Base-by-base conservation (phyloP, 805 yeast genomes). In the Candida namnaoensis region DNA sequence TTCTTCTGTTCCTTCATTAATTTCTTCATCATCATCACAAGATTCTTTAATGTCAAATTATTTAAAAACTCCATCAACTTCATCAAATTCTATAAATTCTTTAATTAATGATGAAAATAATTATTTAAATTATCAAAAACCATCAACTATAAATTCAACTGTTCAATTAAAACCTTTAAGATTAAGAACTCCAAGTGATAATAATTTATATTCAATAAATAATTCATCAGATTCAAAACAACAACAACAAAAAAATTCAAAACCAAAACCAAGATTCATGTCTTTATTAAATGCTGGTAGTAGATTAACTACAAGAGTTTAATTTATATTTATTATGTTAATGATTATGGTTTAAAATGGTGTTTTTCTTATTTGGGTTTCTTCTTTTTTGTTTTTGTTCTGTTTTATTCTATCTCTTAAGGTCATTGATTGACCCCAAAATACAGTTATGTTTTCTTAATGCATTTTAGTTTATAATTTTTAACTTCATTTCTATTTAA, bases 11-110 rank as follows among this genome's bases (percentile, higher is more conserved):
- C 74, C 74, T 13, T 66, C 67, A 5, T 51, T 64, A 37, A 52
- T 68, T 36, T 68, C 75, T 11, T 61, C 68, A 2, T 54, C 66
- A 34, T 53, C 69, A 7, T 68, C 75, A 9, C 30, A 27, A 27
- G 30, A 11, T 9, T 27, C 30, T 9, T 27, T 27, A 19, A 57
- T 65, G 39, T 60, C 69, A 11, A 65, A 69, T 4, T 43, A 56
- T 7, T 50, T 64, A 12, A 54, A 54, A 24, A 45, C 53, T 12
- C 46, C 49, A 11, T 42, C 59, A 5, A 46, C 56, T 30, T 44
- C 56, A 3, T 49, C 58, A 30, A 42, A 38, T 15, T 38, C 45
- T 11, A 44, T 45, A 4, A 34, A 34, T 14, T 40, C 37, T 12
- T 35, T 40, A 36, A 19, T 39, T n/a, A 33, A 24, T 12, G 14